phyloP scores from a whole-genome alignment of 306 rosid genomes.

The Abrus pulchellus region DNA sequence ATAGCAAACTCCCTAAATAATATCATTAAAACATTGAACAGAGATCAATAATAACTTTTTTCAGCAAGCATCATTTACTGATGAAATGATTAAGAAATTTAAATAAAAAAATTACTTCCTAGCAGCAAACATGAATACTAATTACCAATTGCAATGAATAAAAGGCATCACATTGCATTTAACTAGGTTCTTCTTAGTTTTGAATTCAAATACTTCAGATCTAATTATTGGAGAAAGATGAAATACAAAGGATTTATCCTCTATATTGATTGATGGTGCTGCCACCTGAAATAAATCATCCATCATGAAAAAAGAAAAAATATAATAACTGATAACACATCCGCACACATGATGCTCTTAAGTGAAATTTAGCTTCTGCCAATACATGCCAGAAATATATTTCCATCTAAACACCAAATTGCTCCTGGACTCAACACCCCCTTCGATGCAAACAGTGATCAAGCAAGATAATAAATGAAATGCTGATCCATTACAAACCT shows the following conservation, averaged over 20 bases:
- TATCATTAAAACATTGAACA: conserved; percentile 13
- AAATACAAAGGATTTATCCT: conserved; percentile 13
- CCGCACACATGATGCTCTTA: not conserved
- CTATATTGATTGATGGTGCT: not conserved
- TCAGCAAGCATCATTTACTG: conserved; percentile 11
- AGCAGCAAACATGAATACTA: conserved; percentile 16
- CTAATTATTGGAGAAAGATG: conserved; percentile 26
- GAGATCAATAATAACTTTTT: conserved; percentile 11
- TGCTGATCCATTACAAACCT: not conserved
- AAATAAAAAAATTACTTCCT: conserved; percentile 19
- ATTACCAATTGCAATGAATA: conserved; percentile 1
- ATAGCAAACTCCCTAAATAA: conserved; percentile 27
- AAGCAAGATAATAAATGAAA: conserved; percentile 19
- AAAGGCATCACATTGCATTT: not conserved
- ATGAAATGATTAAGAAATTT: conserved; percentile 25
- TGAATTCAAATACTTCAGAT: not conserved
- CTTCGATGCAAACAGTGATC: conserved; percentile 18
- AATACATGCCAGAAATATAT: conserved; percentile 12
- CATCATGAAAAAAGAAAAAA: not conserved
- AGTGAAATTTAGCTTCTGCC: conserved; percentile 14
- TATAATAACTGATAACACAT: not conserved
- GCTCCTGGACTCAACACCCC: conserved; percentile 5
- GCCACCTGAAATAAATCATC: conserved; percentile 23
- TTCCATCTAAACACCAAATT: not conserved
- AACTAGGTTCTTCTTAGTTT: too few species aligned